phyloP scores from a whole-genome alignment of 495 filamentous ascomycete genomes.

The Aeminium ludgeri region DNA sequence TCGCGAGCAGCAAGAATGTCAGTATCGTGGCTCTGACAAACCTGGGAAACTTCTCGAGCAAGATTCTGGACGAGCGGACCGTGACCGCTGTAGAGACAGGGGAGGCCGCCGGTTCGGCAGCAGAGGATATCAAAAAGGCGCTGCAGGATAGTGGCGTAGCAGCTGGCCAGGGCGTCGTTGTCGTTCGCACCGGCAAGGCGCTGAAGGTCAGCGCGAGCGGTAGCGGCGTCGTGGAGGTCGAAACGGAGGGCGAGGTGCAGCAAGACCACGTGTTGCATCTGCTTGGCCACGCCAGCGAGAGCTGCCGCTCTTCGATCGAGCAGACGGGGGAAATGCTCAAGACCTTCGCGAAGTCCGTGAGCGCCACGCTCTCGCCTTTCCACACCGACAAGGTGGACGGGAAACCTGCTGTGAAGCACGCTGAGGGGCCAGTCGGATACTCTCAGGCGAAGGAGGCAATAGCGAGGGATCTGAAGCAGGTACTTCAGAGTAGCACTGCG shows the following conservation, averaged over 20 bases:
- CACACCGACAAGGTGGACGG: constrained; percentile 12
- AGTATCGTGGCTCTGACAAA: constrained; percentile 9
- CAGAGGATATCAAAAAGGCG: constrained; percentile 8
- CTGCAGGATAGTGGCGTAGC: constrained; percentile 2
- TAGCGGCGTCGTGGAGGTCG: constrained; percentile 9
- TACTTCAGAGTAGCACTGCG: constrained; percentile 11
- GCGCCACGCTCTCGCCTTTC: constrained; percentile 9
- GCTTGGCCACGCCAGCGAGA: constrained; percentile 9
- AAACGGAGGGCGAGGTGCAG: constrained; percentile 7
- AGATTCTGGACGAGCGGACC: constrained; percentile 12
- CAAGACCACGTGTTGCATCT: constrained; percentile 12
- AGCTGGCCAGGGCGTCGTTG: constrained; percentile 6
- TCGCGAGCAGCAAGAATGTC: constrained; percentile 5
- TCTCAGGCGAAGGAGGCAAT: constrained; percentile 14
- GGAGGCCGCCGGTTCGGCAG: constrained; percentile 7
- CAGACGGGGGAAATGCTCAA: constrained; percentile 11
- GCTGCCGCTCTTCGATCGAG: constrained; percentile 7
- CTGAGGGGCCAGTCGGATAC: constrained; percentile 6
- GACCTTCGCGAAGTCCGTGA: constrained; percentile 6
- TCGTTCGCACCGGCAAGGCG: constrained; percentile 7
- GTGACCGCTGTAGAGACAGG: constrained; percentile 12
- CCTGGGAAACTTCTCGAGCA: constrained; percentile 13
- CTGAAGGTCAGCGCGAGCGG: constrained; percentile 4
- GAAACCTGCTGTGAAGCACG: constrained; percentile 11
- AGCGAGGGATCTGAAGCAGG: constrained; percentile 12